Evolutionary conservation across 805 yeast species (phyloP).

Genomic region (Suhomyces sp.): DNA sequence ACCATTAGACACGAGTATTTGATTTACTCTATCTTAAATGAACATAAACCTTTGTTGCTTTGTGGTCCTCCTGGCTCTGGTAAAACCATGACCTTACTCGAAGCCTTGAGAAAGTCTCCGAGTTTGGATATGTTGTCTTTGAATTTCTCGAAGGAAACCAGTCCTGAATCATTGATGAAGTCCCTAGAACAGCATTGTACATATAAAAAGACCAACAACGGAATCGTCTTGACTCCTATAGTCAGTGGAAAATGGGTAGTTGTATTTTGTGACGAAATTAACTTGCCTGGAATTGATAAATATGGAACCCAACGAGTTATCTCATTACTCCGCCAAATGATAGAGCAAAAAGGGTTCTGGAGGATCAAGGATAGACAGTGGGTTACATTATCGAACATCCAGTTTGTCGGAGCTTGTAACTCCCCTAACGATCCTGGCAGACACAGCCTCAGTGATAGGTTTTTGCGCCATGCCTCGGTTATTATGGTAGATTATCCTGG

Average conservation of each 20-base stretch:
- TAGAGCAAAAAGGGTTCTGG: constrained; percentile 81
- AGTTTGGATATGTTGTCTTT: constrained; percentile 61
- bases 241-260: constrained; percentile 68
- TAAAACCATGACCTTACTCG: constrained; percentile 84
- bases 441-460: constrained; percentile 51
- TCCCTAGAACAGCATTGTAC: constrained; percentile 72
- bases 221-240: constrained; percentile 56
- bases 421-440: constrained; percentile 84
- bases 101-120: constrained; percentile 58
- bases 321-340: constrained; percentile 68
- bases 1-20: constrained; percentile 65
- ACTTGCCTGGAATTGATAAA: constrained; percentile 68
- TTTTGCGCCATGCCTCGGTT: constrained; percentile 63
- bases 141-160: constrained; percentile 80
- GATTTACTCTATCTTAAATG: constrained; percentile 53
- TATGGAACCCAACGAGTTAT: constrained; percentile 75
- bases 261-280: constrained; percentile 88
- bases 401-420: constrained; percentile 94
- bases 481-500: constrained; percentile 82
- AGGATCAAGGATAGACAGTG: constrained; percentile 54
- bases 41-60: constrained; percentile 60
- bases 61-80: constrained; percentile 99
- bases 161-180: constrained; percentile 56
- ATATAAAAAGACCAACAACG: constrained; percentile 51
- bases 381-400: constrained; percentile 63